phyloP scores from a whole-genome alignment of 176 grass and related monocot genomes.

The Oryza brachyantha region DNA sequence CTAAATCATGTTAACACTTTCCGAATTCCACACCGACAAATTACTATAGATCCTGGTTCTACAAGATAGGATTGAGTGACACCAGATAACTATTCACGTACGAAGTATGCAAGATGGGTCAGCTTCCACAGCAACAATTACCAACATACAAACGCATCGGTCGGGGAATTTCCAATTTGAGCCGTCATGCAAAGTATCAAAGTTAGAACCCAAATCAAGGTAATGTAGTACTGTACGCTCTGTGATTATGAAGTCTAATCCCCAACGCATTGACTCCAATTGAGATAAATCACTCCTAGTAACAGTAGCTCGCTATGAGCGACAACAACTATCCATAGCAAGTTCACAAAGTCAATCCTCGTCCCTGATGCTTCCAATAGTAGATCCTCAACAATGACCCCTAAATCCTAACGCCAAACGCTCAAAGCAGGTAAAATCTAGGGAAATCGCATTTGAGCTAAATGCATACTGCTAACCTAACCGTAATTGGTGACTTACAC shows the following conservation, averaged over 20 bases:
- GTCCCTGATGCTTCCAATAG: neutral
- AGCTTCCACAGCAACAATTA: neutral
- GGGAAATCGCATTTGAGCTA: neutral
- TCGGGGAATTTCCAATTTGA: neutral
- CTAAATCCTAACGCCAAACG: neutral
- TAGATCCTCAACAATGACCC: neutral
- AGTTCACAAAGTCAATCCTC: neutral
- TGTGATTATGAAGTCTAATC: neutral
- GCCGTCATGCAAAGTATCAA: neutral
- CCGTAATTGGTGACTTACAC: slow-evolving; percentile 55
- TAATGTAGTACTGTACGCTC: neutral
- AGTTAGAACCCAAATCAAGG: neutral
- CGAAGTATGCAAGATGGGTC: neutral
- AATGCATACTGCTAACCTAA: neutral
- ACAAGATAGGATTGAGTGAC: neutral
- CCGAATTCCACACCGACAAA: neutral
- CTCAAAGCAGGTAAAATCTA: neutral
- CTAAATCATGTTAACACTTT: neutral
- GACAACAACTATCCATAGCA: neutral
- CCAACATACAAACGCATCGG: neutral
- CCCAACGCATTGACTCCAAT: neutral
- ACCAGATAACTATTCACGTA: neutral
- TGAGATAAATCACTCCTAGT: neutral
- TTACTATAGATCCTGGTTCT: neutral
- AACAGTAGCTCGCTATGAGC: neutral